Percentiles rank a stretch among this genome's conserved stretches.
Conservation (phyloP, 768 basidiomycete genomes). For the Pleurotus pulmonarius region DNA sequence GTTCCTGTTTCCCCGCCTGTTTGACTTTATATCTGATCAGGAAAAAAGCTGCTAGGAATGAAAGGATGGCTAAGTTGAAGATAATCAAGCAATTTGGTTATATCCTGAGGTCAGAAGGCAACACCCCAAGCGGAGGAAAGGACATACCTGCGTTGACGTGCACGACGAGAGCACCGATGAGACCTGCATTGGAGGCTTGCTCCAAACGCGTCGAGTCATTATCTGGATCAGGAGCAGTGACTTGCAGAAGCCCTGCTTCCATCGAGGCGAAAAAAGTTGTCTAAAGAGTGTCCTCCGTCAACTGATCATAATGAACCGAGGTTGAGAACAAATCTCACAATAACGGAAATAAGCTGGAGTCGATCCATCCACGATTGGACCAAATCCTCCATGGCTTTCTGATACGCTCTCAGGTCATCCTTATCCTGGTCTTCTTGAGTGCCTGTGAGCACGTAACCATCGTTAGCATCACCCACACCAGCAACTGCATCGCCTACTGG, state of each 20-base stretch:
- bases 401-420: conserved; percentile 40
- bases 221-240: conserved; percentile 29
- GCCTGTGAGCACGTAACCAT: neutral
- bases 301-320: neutral
- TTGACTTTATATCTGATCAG: conserved; percentile 51
- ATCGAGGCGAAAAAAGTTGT: conserved; percentile 62
- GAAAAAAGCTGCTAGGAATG: conserved; percentile 56
- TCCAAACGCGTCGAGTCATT: conserved; percentile 15
- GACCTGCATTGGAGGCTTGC: conserved; percentile 38
- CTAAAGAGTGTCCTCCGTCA: conserved; percentile 22
- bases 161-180: conserved; percentile 50
- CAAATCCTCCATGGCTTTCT: conserved; percentile 44
- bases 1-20: conserved; percentile 47
- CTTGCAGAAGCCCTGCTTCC: conserved; percentile 48
- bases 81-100: too few relatives aligned
- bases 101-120: too few relatives aligned
- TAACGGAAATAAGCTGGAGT: conserved; percentile 56
- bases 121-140: too few relatives aligned
- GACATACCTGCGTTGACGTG: conserved; percentile 47
- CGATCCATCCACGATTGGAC: conserved; percentile 63
- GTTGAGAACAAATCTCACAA: conserved; percentile 31
- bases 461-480: neutral
- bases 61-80: conserved; percentile 21
- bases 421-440: conserved; percentile 47
- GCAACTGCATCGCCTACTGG: neutral